Base-by-base conservation (phyloP, 1,284 basidiomycete species). In the Prillingera fragicola region DNA sequence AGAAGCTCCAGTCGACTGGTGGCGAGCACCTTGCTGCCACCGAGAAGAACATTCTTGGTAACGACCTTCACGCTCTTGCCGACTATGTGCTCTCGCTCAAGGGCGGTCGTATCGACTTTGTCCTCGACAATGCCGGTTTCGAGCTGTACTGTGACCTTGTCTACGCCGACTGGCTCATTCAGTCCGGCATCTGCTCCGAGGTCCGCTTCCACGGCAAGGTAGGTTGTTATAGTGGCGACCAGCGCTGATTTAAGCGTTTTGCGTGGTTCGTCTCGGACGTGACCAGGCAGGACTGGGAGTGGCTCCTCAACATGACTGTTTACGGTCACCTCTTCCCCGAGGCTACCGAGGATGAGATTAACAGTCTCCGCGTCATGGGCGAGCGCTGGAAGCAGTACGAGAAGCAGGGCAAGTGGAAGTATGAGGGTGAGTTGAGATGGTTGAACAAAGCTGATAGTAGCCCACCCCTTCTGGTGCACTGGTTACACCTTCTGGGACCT, bases 141-240 rank as follows among this genome's bases (percentile, higher is more conserved):
- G 92, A 98, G 73, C 74, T 97, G 28, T 97, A 95, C 71, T 96
- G 91, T 60, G 94, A 97, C 64, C 85, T 87, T 53, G 89, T 97
- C 48, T 97, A 94, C 67, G 90, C 88, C 82, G 67, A 69, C 78
- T 75, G 66, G 67, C 80, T 97, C 52, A 79, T 97, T 52, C 91
- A 96, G 71, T 84, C 81, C 50, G 92, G 91, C 3, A 80, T 92
- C 34, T 90, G 87, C 31, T 82, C 74, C 41, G 76, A 90, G 72
- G 78, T 97, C 52, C 81, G 81, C 57, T 96, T 98, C 82, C 94
- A 72, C 60, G 70, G 70, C 41, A 70, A 71, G 60, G 63, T n/a
- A n/a, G n/a, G n/a, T n/a, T n/a, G n/a, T n/a, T n/a, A n/a, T n/a
- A n/a, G n/a, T n/a, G n/a, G n/a, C n/a, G n/a, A n/a, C n/a, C n/a